Base-by-base conservation (phyloP, 2,329 filamentous ascomycete genomes). In the Ophiostoma novo-ulmi region DNA sequence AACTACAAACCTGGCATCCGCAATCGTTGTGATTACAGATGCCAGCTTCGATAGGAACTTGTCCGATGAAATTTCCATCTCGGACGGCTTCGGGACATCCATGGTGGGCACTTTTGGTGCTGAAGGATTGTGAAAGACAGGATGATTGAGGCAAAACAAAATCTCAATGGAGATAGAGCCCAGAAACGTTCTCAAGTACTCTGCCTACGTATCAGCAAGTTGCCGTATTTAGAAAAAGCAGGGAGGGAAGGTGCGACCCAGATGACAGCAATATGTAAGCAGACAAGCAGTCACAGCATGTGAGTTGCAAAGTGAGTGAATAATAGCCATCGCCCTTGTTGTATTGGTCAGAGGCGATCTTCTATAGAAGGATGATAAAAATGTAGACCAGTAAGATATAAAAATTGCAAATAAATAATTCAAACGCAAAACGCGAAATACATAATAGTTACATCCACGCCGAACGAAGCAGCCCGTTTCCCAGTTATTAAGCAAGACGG, bases 1-100 rank as follows among this genome's bases (percentile, higher is more conserved):
- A 7, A 78, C 74, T 0, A 80, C 75, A 70, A 77, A 80, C 0
- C 76, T 72, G 0, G 79, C 76, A 11, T 73, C 70, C 7, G 76
- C 71, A 7, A 80, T 78, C 1, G 75, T 73, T 0, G 75, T 41
- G 1, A 81, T 70, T 5, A 81, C 74, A 1, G 6, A 20, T 0
- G 78, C 77, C 8, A 82, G 73, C 7, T 72, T 35, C 3, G 41
- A 20, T 75, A 76, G 79, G 70, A 78, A 80, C 55, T 75, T 78
- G 3, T 35, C 8, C 5, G 31, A 44, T 35, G 76, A 55, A 35
- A 79, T 70, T 14, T 79, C 75, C 76, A 79, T 78, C 11, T 38
- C 73, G 36, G 36, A 26, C 11, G 2, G 6, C 1, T 13, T 10
- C 41, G 17, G 10, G 17, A n/a, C 44, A 8, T 20, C 44, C 52